Conservation (phyloP, 140 eudicot genomes). For the Cichorium intybus region DNA sequence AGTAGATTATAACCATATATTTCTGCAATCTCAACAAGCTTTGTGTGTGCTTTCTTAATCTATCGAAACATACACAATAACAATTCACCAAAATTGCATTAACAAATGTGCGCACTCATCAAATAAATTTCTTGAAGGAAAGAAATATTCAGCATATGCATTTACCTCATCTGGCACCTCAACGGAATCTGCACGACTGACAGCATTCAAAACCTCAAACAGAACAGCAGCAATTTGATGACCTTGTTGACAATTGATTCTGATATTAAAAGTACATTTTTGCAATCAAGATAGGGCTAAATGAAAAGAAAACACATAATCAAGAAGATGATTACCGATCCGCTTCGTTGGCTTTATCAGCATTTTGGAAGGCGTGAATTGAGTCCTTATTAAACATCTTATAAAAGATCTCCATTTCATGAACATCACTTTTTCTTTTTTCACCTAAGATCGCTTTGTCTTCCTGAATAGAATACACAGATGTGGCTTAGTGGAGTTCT, state of each 20-base stretch:
- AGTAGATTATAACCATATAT: no score
- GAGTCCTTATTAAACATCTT: conserved; percentile 75
- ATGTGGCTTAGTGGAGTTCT: no score
- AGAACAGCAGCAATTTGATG: conserved; percentile 96
- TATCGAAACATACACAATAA: no score
- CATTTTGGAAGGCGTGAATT: conserved; percentile 85
- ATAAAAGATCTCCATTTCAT: conserved; percentile 89
- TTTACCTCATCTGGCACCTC: conserved; percentile 81
- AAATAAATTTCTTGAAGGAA: no score
- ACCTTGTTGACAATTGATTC: conserved; percentile 92
- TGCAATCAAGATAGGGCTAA: conserved; percentile 16
- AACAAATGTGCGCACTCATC: no score
- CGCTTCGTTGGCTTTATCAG: conserved; percentile 93
- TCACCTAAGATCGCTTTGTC: conserved; percentile 62
- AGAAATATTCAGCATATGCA: not conserved
- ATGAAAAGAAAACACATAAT: not conserved
- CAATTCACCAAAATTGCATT: no score
- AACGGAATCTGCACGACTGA: conserved; percentile 64
- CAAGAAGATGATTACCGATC: conserved; percentile 56
- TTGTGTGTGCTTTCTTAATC: no score
- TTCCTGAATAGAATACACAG: conserved; percentile 52
- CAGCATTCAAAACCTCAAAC: conserved; percentile 92
- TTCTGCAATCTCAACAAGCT: no score
- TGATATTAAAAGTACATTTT: conserved; percentile 25
- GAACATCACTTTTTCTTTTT: conserved; percentile 87